These are phyloP conservation scores for Hemileia vastatrix DNA, from an alignment of 1,284 basidiomycete species.

Conservation along the genomic window DNA sequence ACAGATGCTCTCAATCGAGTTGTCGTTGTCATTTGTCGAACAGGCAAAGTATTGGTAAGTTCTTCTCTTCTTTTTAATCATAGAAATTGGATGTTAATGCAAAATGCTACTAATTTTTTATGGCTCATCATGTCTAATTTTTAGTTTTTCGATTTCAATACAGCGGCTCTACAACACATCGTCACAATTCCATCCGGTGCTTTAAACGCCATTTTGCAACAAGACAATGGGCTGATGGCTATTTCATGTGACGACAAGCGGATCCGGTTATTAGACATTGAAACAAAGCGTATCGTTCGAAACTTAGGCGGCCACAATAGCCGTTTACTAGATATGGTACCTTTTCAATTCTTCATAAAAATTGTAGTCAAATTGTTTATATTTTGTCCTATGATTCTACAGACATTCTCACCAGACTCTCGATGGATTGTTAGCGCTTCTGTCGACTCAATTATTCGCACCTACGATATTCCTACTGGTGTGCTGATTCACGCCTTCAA, in stretches of 20 bases:
- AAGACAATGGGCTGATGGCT: constrained; percentile 76
- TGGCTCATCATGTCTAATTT: not conserved
- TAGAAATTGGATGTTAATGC: not conserved
- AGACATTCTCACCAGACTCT: constrained; percentile 88
- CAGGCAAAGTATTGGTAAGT: constrained; percentile 76
- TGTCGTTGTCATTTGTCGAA: constrained; percentile 72
- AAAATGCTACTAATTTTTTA: not conserved
- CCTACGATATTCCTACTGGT: constrained; percentile 91
- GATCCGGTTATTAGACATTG: constrained; percentile 79
- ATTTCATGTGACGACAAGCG: constrained; percentile 73
- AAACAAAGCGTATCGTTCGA: constrained; percentile 75
- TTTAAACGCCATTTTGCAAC: constrained; percentile 65
- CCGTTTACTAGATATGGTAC: constrained; percentile 69
- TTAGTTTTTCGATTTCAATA: constrained; percentile 94
- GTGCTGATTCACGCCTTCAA: constrained; percentile 84
- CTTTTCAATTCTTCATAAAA: constrained; percentile 36
- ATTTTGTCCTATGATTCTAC: constrained; percentile 1
- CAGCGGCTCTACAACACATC: constrained; percentile 60
- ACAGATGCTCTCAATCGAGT: constrained; percentile 75
- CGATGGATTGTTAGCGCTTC: constrained; percentile 83
- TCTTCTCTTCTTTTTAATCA: not conserved
- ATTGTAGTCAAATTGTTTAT: not conserved
- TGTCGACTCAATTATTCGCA: constrained; percentile 82
- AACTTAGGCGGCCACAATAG: constrained; percentile 72
- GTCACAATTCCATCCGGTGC: constrained; percentile 60